Conservation (phyloP, 441 rosid genomes). For the Francoa sonchifolia region DNA sequence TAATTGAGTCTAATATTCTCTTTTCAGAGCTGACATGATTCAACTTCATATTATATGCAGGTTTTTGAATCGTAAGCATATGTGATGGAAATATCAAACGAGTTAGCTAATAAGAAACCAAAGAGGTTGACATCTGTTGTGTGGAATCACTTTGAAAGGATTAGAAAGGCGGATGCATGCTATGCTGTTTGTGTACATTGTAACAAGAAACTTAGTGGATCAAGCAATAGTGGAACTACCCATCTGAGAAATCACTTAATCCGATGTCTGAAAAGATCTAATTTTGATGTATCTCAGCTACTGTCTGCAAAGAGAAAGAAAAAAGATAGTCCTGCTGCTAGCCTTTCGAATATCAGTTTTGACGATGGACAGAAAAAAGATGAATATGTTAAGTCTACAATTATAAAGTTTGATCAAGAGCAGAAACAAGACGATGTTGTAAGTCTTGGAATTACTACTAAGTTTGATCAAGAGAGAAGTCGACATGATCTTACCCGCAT, state of each 20-base stretch:
- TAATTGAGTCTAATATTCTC: neutral
- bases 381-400: slow-evolving; percentile 43
- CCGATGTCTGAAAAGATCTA: slow-evolving; percentile 78
- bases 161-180: slow-evolving; percentile 75
- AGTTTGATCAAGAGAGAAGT: slow-evolving; percentile 74
- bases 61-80: slow-evolving; percentile 13
- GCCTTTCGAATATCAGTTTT: slow-evolving; percentile 38
- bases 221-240: slow-evolving; percentile 96
- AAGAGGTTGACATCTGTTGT: slow-evolving; percentile 92
- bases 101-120: slow-evolving; percentile 53
- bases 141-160: slow-evolving; percentile 93
- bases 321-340: slow-evolving; percentile 45
- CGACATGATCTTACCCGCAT: slow-evolving; percentile 77
- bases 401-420: slow-evolving; percentile 60
- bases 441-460: slow-evolving; percentile 47
- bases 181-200: slow-evolving; percentile 88
- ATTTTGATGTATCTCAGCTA: slow-evolving; percentile 69
- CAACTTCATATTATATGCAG: slow-evolving; percentile 20
- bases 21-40: neutral
- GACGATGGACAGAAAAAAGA: slow-evolving; percentile 63
- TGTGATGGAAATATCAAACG: slow-evolving; percentile 67
- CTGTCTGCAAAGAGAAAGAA: slow-evolving; percentile 65
- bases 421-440: slow-evolving; percentile 58
- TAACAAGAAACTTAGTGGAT: slow-evolving; percentile 87
- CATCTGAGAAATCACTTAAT: slow-evolving; percentile 90